These are phyloP conservation scores for Trichothecium roseum DNA, from an alignment of 2,329 filamentous ascomycete species.

Conservation along the genomic window DNA sequence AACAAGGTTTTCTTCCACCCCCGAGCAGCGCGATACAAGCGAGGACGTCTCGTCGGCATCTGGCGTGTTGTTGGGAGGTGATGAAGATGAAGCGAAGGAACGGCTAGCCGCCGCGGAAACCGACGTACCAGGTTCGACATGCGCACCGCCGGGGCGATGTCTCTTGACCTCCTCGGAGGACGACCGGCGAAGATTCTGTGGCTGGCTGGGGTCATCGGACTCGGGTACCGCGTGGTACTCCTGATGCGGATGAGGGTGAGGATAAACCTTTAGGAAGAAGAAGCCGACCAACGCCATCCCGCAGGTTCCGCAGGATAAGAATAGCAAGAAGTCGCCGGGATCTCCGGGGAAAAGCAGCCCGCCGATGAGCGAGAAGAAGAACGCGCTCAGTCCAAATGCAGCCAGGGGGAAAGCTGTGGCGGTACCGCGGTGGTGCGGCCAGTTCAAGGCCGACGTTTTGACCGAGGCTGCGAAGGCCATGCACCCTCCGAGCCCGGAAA, in stretches of 20 bases:
- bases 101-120: conserved; percentile 9
- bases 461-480: conserved; percentile 82
- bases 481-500: conserved; percentile 83
- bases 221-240: conserved; percentile 45
- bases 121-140: conserved; percentile 58
- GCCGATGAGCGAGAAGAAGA: conserved; percentile 84
- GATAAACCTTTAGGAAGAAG: conserved; percentile 74
- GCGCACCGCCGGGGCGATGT: conserved; percentile 25
- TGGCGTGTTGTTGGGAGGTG: conserved; percentile 2
- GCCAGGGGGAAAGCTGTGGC: conserved; percentile 90
- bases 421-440: conserved; percentile 81
- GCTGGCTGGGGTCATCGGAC: conserved; percentile 13
- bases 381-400: conserved; percentile 87
- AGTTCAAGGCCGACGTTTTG: conserved; percentile 82
- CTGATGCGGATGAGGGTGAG: conserved; percentile 26
- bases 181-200: conserved; percentile 30
- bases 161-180: conserved; percentile 30
- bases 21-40: conserved; percentile 57
- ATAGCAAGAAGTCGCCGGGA: conserved; percentile 68
- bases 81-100: neutral
- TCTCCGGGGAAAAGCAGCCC: conserved; percentile 72
- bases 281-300: conserved; percentile 65
- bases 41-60: conserved; percentile 68
- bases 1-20: conserved; percentile 37
- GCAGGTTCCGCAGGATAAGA: conserved; percentile 73